Percentiles rank a stretch among this genome's conserved stretches.
Conservation (phyloP, 176 grass and related monocot genomes). For the Zizania latifolia region DNA sequence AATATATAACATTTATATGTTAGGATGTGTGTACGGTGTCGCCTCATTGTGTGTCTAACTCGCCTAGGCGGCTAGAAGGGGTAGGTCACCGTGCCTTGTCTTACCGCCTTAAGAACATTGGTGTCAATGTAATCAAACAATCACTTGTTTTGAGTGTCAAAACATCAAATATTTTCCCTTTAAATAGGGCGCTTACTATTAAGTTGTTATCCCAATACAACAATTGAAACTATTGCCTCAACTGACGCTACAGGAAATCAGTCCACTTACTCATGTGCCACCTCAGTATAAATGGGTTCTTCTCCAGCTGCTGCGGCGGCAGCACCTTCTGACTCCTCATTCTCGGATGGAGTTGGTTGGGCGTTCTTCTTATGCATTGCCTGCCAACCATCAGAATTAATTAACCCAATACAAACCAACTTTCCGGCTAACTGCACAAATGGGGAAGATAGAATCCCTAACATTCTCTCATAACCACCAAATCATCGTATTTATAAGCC, state of each 20-base stretch:
- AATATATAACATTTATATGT: too few species aligned
- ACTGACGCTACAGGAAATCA: not conserved
- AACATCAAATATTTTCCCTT: too few species aligned
- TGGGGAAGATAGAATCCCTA: not conserved
- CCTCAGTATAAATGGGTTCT: not conserved
- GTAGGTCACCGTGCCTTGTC: too few species aligned
- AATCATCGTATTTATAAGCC: not conserved
- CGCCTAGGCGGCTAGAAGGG: too few species aligned
- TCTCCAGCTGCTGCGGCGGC: not conserved
- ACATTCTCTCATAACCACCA: not conserved
- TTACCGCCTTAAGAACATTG: too few species aligned
- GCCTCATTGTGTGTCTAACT: too few species aligned
- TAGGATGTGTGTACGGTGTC: too few species aligned
- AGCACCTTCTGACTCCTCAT: conserved; percentile 17
- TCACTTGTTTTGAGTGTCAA: too few species aligned
- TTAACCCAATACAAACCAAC: not conserved
- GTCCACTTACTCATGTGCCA: conserved; percentile 25
- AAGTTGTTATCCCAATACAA: not conserved
- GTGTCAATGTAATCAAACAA: too few species aligned
- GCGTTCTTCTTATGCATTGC: conserved; percentile 39
- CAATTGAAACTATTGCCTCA: not conserved
- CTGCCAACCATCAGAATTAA: conserved; percentile 14
- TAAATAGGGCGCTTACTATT: not conserved
- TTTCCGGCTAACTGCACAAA: not conserved
- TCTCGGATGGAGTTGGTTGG: not conserved